Conservation (phyloP, 2,329 filamentous ascomycete genomes). For the Hymenoscyphus occultus region DNA sequence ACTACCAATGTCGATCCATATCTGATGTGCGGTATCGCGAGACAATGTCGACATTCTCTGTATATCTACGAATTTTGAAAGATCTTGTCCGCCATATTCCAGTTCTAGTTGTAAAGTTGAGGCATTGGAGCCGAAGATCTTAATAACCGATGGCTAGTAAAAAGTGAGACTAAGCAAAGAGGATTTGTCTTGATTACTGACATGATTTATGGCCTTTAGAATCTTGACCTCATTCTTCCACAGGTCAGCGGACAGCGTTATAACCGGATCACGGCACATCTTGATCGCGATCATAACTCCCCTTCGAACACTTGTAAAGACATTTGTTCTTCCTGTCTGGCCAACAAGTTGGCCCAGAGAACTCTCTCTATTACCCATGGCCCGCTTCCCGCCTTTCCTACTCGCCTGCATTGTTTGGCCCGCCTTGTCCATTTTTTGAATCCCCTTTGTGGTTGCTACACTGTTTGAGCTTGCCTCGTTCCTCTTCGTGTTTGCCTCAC, state of each 20-base stretch:
- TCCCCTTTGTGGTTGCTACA: too few species aligned
- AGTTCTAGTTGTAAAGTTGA: slow-evolving; percentile 15
- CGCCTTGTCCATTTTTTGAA: slow-evolving; percentile 6
- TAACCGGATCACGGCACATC: too few species aligned
- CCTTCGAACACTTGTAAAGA: too few species aligned
- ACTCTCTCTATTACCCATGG: not conserved
- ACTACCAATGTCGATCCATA: slow-evolving; percentile 18
- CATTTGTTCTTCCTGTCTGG: too few species aligned
- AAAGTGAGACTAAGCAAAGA: slow-evolving; percentile 9
- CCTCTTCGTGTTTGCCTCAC: not conserved
- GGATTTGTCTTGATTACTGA: not conserved
- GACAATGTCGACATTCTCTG: slow-evolving; percentile 15
- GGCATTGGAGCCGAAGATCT: slow-evolving; percentile 16
- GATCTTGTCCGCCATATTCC: slow-evolving; percentile 17
- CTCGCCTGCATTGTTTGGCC: not conserved
- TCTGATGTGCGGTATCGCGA: slow-evolving; percentile 12
- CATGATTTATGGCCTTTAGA: slow-evolving; percentile 3
- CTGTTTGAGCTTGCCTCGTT: too few species aligned
- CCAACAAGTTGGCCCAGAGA: not conserved
- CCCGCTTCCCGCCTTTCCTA: not conserved
- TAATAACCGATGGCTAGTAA: slow-evolving; percentile 17
- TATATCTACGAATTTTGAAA: slow-evolving; percentile 16
- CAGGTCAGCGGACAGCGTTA: too few species aligned
- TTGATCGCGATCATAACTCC: too few species aligned
- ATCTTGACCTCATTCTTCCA: too few species aligned